Evolutionary conservation across 345 rosid species (phyloP).

Genomic region (Litchi chinensis): DNA sequence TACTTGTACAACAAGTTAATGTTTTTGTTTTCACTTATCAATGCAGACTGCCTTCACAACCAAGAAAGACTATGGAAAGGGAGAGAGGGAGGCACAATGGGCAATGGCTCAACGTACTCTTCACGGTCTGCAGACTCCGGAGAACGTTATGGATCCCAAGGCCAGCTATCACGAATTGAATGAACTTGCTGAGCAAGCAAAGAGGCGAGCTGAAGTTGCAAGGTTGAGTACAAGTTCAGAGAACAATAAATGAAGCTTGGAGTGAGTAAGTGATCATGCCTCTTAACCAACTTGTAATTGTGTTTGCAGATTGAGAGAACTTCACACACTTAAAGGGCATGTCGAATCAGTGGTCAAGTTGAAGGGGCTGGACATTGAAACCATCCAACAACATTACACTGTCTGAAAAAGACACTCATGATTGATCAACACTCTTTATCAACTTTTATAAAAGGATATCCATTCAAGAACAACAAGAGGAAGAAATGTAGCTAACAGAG

Average conservation of each 20-base stretch:
- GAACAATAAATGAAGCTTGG: not conserved
- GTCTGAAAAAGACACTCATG: conserved; percentile 29
- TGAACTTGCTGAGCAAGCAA: conserved; percentile 79
- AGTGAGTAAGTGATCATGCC: not conserved
- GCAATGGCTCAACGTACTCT: conserved; percentile 69
- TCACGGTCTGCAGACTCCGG: conserved; percentile 50
- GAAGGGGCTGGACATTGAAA: conserved; percentile 74
- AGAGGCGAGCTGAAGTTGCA: conserved; percentile 75
- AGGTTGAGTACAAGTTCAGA: conserved; percentile 37
- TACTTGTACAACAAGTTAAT: too few relatives aligned
- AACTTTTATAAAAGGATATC: too few relatives aligned
- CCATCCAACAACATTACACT: conserved; percentile 74
- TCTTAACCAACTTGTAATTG: not conserved
- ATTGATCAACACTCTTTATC: not conserved
- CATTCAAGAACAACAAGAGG: too few relatives aligned
- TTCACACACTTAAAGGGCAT: conserved; percentile 73
- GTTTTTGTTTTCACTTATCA: not conserved
- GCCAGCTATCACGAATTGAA: conserved; percentile 38
- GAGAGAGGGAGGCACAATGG: conserved; percentile 84
- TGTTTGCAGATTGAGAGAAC: conserved; percentile 62
- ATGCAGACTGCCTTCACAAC: conserved; percentile 69
- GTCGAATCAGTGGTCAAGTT: conserved; percentile 73
- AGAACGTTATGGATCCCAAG: conserved; percentile 41
- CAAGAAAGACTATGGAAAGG: conserved; percentile 75
- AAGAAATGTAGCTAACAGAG: too few relatives aligned